Percentiles rank a stretch among this genome's conserved stretches.
phyloP scores from a whole-genome alignment of 2,329 filamentous ascomycete genomes.

The Emergomyces pasteurianus region DNA sequence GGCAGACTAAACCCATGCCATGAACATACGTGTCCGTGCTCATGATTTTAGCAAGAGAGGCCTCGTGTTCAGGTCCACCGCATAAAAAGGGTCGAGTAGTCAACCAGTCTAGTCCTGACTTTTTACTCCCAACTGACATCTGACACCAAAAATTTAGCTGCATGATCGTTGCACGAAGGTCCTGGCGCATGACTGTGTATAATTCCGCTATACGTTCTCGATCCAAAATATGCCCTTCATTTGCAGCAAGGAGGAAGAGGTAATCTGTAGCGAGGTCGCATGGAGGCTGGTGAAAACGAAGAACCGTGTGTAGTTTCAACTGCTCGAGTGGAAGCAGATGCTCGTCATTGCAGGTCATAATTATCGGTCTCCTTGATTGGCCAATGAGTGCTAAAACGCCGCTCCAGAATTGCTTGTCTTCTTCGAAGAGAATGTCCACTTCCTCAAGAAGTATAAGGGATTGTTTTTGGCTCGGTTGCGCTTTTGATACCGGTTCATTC shows the following conservation, averaged over 20 bases:
- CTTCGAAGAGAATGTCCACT: slow-evolving; percentile 84
- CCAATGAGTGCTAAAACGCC: slow-evolving; percentile 66
- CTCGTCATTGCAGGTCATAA: slow-evolving; percentile 94
- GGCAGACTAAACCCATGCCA: slow-evolving; percentile 65
- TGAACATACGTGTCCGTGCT: slow-evolving; percentile 66
- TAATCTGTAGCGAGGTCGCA: slow-evolving; percentile 62
- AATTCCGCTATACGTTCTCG: slow-evolving; percentile 56
- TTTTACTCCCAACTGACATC: slow-evolving; percentile 80
- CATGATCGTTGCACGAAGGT: slow-evolving; percentile 68
- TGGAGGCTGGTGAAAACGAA: slow-evolving; percentile 60
- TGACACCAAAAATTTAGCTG: slow-evolving; percentile 97
- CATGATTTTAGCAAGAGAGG: slow-evolving; percentile 60
- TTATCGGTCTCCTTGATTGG: slow-evolving; percentile 79
- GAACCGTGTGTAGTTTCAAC: slow-evolving; percentile 71
- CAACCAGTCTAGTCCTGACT: slow-evolving; percentile 83
- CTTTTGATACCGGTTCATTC: slow-evolving; percentile 12
- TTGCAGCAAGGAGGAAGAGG: slow-evolving; percentile 68
- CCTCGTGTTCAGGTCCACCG: slow-evolving; percentile 53
- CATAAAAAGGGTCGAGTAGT: slow-evolving; percentile 64
- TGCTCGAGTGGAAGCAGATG: slow-evolving; percentile 61
- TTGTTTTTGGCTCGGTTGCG: slow-evolving; percentile 57
- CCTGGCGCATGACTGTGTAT: slow-evolving; percentile 55
- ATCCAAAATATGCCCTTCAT: slow-evolving; percentile 71
- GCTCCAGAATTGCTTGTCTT: slow-evolving; percentile 90
- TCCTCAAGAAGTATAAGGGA: slow-evolving; percentile 91